phyloP scores from a whole-genome alignment of 495 filamentous ascomycete genomes.

The Aspergillus panamensis region DNA sequence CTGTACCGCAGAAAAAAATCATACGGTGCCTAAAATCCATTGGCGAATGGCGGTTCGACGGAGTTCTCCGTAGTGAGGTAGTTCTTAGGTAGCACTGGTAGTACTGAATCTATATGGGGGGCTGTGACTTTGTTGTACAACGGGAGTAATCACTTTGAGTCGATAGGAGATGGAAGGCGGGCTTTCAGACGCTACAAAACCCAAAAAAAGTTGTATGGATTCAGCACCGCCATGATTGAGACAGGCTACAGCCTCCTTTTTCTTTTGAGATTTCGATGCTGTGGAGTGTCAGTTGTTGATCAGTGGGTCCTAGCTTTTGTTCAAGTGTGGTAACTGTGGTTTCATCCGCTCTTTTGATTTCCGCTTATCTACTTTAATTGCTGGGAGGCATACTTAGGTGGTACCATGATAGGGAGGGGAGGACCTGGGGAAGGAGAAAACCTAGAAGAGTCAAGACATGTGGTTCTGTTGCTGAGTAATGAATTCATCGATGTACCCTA shows the following conservation, averaged over 20 bases:
- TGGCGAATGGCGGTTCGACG: background rate
- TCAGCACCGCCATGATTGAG: background rate
- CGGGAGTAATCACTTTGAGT: background rate
- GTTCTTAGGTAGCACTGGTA: too few species aligned
- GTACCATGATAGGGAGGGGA: too few species aligned
- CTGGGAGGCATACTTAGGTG: too few species aligned
- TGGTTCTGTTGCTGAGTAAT: too few species aligned
- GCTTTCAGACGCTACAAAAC: background rate
- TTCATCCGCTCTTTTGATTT: conserved; percentile 4
- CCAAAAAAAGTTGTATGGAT: background rate
- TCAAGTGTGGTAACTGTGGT: background rate
- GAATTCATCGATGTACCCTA: too few species aligned
- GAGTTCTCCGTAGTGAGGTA: background rate
- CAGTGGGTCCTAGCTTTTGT: conserved; percentile 11
- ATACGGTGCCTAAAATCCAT: background rate
- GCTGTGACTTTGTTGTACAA: background rate
- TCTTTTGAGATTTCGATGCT: conserved; percentile 4
- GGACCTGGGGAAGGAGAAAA: background rate
- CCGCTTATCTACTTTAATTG: background rate
- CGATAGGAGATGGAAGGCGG: background rate
- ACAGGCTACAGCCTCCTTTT: conserved; percentile 4
- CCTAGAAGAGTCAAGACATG: background rate
- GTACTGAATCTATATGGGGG: too few species aligned
- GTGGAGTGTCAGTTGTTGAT: conserved; percentile 15
- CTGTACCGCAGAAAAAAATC: background rate